Conservation (phyloP, 768 basidiomycete genomes). For the Psilocybe azurescens region DNA sequence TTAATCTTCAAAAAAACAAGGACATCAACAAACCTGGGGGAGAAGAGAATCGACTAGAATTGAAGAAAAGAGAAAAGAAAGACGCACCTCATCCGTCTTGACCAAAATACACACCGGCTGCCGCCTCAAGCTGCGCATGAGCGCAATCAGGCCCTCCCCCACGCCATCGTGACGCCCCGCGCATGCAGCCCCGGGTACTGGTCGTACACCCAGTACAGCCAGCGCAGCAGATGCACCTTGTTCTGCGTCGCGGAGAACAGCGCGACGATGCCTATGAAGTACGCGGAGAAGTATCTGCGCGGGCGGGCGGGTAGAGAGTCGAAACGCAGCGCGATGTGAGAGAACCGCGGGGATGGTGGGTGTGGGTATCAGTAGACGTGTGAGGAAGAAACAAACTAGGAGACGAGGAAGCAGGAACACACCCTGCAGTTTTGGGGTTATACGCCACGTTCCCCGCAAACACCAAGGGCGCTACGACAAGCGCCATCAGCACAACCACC, state of each 20-base stretch:
- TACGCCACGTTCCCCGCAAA: slow-evolving; percentile 67
- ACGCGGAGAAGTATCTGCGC: slow-evolving; percentile 64
- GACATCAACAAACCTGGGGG: not conserved
- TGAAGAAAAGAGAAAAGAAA: not conserved
- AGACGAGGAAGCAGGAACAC: slow-evolving; percentile 19
- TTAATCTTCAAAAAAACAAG: slow-evolving; percentile 54
- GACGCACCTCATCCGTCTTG: slow-evolving; percentile 67
- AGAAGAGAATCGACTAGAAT: too few species aligned
- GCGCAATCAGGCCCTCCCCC: slow-evolving; percentile 46
- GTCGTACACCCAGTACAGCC: slow-evolving; percentile 67
- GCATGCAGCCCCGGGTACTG: slow-evolving; percentile 56
- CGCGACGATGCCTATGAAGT: slow-evolving; percentile 54
- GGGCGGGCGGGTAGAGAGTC: not conserved
- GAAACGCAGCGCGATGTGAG: too few species aligned
- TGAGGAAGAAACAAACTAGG: not conserved
- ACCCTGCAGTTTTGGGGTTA: slow-evolving; percentile 62
- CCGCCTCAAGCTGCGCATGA: slow-evolving; percentile 51
- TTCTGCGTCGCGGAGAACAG: slow-evolving; percentile 57
- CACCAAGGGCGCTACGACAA: slow-evolving; percentile 46
- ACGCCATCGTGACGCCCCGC: slow-evolving; percentile 39
- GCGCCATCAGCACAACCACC: slow-evolving; percentile 42
- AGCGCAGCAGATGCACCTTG: slow-evolving; percentile 57
- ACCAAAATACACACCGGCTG: slow-evolving; percentile 66
- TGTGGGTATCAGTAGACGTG: not conserved
- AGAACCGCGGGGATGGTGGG: too few species aligned